Base-by-base conservation (phyloP, 768 basidiomycete genomes). In the Xerocomellus amylosporus region DNA sequence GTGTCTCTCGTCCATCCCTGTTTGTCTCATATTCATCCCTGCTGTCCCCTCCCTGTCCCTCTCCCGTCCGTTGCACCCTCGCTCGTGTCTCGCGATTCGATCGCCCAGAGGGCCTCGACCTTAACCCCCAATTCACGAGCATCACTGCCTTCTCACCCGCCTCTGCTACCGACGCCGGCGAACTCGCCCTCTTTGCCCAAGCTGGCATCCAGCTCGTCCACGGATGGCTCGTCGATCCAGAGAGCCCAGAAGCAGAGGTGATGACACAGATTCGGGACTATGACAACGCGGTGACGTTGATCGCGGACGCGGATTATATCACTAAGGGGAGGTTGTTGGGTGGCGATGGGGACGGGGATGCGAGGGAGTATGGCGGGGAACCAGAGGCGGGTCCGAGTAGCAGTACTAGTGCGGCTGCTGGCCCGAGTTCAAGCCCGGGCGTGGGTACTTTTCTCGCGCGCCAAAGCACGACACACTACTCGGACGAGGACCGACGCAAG, bases 101-200 rank as follows among this genome's bases (percentile, higher is more conserved):
- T 34, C 15, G 14, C 38, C 9, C 51, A 91, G 88, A 83, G 78
- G 94, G 94, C 13, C 88, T 97, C 78, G 88, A 94, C 65, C 75
- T 97, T 42, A 93, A 97, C 62, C 91, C 93, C 1, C 70, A 84
- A 1, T 97, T 97, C 68, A 88, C 85, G 0, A 80, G 80, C 1
- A 65, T 85, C 8, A 81, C 80, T 2, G 79, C 83, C 0, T 94
- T 95, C 67, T 77, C 81, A 13, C 87, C 90, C 2, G 72, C 71
- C 0, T 81, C 79, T 2, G 71, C 71, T 0, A 81, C 79, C 1
- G 77, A 78, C 28, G 83, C 83, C 0, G 92, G 90, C 2, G 94
- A 91, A 64, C 80, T 97, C 41, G 83, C 88, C 54, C 80, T 97
- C 8, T 97, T 97, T 63, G 75, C 85, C n/a, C 85, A 90, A 41